These are phyloP conservation scores for Solanum pimpinellifolium DNA, from an alignment of 257 asterid species.

Conservation along the genomic window DNA sequence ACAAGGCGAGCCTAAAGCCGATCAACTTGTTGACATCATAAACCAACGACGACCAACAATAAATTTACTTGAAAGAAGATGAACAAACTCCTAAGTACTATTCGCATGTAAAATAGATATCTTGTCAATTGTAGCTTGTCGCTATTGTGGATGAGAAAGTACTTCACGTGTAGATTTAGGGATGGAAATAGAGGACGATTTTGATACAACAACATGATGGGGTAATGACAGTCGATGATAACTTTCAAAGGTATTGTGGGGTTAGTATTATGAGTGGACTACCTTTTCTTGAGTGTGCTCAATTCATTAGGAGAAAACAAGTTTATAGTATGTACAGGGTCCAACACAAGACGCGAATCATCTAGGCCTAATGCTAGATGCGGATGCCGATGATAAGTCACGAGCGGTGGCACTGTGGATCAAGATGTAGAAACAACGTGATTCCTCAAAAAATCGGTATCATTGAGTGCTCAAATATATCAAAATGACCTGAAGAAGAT, in stretches of 20 bases:
- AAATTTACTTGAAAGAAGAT: not conserved
- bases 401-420: not conserved
- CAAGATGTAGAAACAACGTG: not conserved
- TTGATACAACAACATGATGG: not conserved
- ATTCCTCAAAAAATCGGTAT: not conserved
- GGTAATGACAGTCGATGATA: not conserved
- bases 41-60: not conserved
- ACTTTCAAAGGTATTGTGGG: not conserved
- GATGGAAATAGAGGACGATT: not conserved
- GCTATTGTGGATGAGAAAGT: not conserved
- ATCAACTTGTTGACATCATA: not conserved
- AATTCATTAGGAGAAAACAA: not conserved
- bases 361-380: not conserved
- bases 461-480: not conserved
- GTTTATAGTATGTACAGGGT: not conserved
- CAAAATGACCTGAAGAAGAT: not conserved
- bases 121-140: not conserved
- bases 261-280: not conserved
- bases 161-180: not conserved
- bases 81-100: not conserved
- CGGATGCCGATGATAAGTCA: not conserved
- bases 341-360: not conserved
- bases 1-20: not conserved
- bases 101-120: not conserved
- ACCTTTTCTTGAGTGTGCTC: not conserved